A percentile compares a stretch with the other conserved stretches of the same genome.
phyloP scores from a whole-genome alignment of 306 rosid species.

The Astragalus membranaceus region DNA sequence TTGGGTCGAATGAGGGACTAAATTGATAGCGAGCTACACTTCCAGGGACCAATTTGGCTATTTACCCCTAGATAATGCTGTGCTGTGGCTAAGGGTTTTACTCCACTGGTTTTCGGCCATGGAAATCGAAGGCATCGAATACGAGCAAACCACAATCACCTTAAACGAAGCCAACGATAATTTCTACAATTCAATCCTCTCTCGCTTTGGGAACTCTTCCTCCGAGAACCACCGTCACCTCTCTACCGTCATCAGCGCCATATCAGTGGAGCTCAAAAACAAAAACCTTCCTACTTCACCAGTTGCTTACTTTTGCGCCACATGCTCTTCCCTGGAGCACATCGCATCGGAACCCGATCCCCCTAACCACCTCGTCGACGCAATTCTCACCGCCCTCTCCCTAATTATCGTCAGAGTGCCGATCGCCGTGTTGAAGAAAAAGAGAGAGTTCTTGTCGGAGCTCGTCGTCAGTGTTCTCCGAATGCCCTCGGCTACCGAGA shows the following conservation, averaged over 20 bases:
- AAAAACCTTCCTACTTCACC: slow-evolving; percentile 43
- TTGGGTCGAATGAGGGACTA: too few species aligned
- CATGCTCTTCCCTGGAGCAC: slow-evolving; percentile 57
- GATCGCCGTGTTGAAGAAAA: slow-evolving; percentile 37
- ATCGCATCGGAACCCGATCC: slow-evolving; percentile 45
- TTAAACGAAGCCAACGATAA: slow-evolving; percentile 14
- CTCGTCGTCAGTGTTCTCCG: slow-evolving; percentile 40
- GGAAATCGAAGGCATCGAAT: slow-evolving; percentile 49
- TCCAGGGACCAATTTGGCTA: too few species aligned
- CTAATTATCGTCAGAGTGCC: slow-evolving; percentile 39
- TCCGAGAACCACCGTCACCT: slow-evolving; percentile 56
- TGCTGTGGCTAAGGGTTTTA: slow-evolving; percentile 34
- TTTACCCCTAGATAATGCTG: slow-evolving; percentile 28
- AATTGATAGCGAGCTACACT: too few species aligned
- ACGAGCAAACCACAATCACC: slow-evolving; percentile 23
- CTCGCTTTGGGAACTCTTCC: slow-evolving; percentile 49
- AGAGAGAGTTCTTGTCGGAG: slow-evolving; percentile 36
- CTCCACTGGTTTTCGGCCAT: slow-evolving; percentile 1
- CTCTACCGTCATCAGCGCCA: slow-evolving; percentile 67
- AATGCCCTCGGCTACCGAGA: slow-evolving; percentile 11
- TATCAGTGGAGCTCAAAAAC: slow-evolving; percentile 82
- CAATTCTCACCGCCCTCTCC: slow-evolving; percentile 56
- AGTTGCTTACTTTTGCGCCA: slow-evolving; percentile 55
- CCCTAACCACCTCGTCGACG: slow-evolving; percentile 41
- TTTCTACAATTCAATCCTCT: slow-evolving; percentile 50